Conservation (phyloP, 371 early-diverging fungal genomes). For the Amoeboradix gromovi region DNA sequence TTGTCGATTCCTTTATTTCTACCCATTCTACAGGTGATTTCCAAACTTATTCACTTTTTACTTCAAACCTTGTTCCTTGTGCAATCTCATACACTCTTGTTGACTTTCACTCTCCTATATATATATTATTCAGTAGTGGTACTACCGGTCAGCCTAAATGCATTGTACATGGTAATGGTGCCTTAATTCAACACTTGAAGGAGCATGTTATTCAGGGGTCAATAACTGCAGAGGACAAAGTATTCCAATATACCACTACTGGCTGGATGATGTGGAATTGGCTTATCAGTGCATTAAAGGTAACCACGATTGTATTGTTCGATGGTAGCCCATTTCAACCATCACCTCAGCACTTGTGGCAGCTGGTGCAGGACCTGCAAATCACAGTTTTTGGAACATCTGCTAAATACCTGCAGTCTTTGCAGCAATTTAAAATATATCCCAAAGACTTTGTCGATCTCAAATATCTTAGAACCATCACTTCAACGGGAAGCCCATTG, state of each 20-base stretch:
- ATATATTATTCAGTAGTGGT: conserved; percentile 84
- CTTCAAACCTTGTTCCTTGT: conserved; percentile 11
- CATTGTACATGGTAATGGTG: conserved; percentile 75
- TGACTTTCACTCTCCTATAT: conserved; percentile 73
- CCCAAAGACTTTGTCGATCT: conserved; percentile 27
- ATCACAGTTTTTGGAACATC: conserved; percentile 74
- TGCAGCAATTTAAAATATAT: conserved; percentile 38
- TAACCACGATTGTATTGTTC: conserved; percentile 50
- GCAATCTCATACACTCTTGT: conserved; percentile 40
- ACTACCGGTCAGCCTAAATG: conserved; percentile 93
- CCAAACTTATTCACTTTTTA: conserved; percentile 16
- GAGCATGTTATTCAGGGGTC: conserved; percentile 67
- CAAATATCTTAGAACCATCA: conserved; percentile 35
- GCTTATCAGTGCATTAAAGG: conserved; percentile 45
- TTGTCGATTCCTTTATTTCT: conserved; percentile 39
- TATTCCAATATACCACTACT: conserved; percentile 79
- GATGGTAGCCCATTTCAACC: conserved; percentile 87
- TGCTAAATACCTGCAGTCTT: conserved; percentile 72
- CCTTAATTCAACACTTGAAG: conserved; percentile 66
- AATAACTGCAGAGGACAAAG: conserved; percentile 34
- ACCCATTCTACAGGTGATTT: conserved; percentile 10
- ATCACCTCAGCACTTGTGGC: conserved; percentile 37
- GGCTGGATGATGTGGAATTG: conserved; percentile 99
- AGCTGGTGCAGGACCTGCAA: conserved; percentile 30
- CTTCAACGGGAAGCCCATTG: conserved; percentile 79